Percentiles rank a stretch among this genome's conserved stretches.
These are phyloP conservation scores for Dryas drummondii DNA, from an alignment of 306 rosid genomes.

Conservation along the genomic window DNA sequence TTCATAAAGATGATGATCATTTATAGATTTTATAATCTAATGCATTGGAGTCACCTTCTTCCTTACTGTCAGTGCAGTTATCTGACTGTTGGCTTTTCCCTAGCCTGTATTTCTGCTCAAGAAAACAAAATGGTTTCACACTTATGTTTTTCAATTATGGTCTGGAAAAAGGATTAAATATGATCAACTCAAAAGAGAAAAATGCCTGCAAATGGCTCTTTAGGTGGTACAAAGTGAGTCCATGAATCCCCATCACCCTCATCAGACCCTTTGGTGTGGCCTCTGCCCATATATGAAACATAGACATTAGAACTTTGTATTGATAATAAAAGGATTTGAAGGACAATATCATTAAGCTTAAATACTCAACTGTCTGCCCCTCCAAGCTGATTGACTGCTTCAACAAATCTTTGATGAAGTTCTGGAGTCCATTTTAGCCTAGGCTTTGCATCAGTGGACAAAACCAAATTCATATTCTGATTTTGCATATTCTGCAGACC, in stretches of 20 bases:
- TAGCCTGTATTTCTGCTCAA: slow-evolving; percentile 75
- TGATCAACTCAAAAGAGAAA: slow-evolving; percentile 24
- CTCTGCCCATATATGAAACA: slow-evolving; percentile 48
- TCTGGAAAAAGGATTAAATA: not conserved
- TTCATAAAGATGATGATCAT: not conserved
- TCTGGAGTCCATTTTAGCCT: slow-evolving; percentile 92
- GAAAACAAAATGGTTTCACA: slow-evolving; percentile 18
- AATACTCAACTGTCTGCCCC: slow-evolving; percentile 85
- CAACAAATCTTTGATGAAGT: slow-evolving; percentile 85
- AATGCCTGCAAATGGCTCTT: slow-evolving; percentile 98
- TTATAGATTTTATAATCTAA: not conserved
- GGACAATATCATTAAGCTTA: slow-evolving; percentile 3
- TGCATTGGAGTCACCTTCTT: slow-evolving; percentile 54
- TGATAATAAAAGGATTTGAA: not conserved
- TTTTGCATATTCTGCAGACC: slow-evolving; percentile 60
- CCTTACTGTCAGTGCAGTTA: slow-evolving; percentile 46
- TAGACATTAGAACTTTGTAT: slow-evolving; percentile 13
- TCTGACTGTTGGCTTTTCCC: slow-evolving; percentile 75
- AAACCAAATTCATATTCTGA: slow-evolving; percentile 78
- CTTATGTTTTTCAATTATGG: slow-evolving; percentile 8
- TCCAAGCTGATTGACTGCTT: slow-evolving; percentile 83
- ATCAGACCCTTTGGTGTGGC: slow-evolving; percentile 95
- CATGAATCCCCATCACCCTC: slow-evolving; percentile 88
- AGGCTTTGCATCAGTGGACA: slow-evolving; percentile 93
- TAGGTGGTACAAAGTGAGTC: slow-evolving; percentile 88